Base-by-base conservation (phyloP, 768 basidiomycete genomes). In the Suillus spraguei region DNA sequence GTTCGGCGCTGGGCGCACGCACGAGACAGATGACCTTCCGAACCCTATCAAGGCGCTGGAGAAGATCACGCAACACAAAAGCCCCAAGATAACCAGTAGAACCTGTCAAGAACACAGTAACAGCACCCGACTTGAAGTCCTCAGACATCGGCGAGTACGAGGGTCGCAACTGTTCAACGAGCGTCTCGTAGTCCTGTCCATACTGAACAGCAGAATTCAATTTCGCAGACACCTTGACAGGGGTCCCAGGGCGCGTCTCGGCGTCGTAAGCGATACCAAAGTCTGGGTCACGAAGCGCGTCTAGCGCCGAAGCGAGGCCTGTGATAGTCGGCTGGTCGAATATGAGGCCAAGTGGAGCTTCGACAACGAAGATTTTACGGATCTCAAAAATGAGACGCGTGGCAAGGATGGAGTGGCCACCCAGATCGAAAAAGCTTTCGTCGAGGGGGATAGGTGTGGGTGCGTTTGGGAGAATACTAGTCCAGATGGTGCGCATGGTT, bases 341-440 rank as follows among this genome's bases (percentile, higher is more conserved):
- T 55, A 99, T 88, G 49, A 98, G 81, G 9, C 95, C 93, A 32
- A 99, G 80, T 0, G 97, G 96, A 5, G 94, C 95, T 61, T 96
- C 88, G 22, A 97, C 83, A 13, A 95, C 88, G 74, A 99, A 97
- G 0, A 83, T 80, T 77, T 96, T 97, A 70, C 97, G 89, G 60
- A 99, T 89, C 77, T 98, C 95, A 74, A 99, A 99, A 69, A 98
- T 94, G 65, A 99, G 87, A 32, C 96, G 90, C 2, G 97, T 99
- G 0, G 97, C 97, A 52, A 99, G 86, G 70, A 99, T 98, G 17
- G 97, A 99, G 77, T 99, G 97, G 8, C 97, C 97, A 55, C 97
- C 97, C 49, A 99, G 84, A 73, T 99, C 97, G 78, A 98, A 99
- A 85, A 99, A 99, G 74, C 87, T 94, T 71, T 99, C 97, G 73